Conservation (phyloP, 495 filamentous ascomycete species). For the Penicillium bovifimosum region DNA sequence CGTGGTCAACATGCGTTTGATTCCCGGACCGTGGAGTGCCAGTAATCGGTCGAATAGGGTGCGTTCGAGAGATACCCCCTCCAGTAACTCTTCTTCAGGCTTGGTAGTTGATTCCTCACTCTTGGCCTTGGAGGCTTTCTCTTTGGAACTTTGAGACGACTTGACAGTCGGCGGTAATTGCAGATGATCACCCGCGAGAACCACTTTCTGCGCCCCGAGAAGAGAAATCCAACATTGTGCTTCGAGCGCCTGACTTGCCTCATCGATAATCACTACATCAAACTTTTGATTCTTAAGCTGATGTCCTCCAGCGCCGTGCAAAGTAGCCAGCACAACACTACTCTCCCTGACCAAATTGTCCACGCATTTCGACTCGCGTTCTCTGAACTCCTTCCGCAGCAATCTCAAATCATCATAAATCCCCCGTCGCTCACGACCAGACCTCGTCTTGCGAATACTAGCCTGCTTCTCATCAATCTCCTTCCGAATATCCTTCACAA, state of each 20-base stretch:
- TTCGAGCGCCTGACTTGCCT: constrained; percentile 92
- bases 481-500: constrained; percentile 84
- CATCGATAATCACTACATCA: constrained; percentile 92
- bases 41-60: constrained; percentile 91
- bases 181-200: constrained; percentile 90
- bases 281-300: constrained; percentile 78
- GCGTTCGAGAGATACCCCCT: constrained; percentile 60
- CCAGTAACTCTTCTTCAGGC: constrained; percentile 24
- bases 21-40: constrained; percentile 67
- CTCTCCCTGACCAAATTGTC: constrained; percentile 65
- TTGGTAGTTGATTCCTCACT: constrained; percentile 13
- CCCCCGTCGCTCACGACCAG: constrained; percentile 68
- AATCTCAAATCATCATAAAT: constrained; percentile 84
- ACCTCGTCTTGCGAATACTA: constrained; percentile 79
- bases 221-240: constrained; percentile 98
- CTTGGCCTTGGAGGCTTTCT: constrained; percentile 16
- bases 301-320: constrained; percentile 86
- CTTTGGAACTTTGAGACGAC: constrained; percentile 38
- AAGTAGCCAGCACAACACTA: constrained; percentile 83
- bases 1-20: constrained; percentile 94
- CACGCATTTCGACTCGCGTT: constrained; percentile 78
- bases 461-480: constrained; percentile 93
- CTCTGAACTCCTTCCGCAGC: constrained; percentile 81
- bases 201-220: constrained; percentile 70
- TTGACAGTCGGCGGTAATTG: constrained; percentile 96